These are phyloP conservation scores for Ilyonectria destructans DNA, from an alignment of 2,329 filamentous ascomycete genomes.

Conservation along the genomic window DNA sequence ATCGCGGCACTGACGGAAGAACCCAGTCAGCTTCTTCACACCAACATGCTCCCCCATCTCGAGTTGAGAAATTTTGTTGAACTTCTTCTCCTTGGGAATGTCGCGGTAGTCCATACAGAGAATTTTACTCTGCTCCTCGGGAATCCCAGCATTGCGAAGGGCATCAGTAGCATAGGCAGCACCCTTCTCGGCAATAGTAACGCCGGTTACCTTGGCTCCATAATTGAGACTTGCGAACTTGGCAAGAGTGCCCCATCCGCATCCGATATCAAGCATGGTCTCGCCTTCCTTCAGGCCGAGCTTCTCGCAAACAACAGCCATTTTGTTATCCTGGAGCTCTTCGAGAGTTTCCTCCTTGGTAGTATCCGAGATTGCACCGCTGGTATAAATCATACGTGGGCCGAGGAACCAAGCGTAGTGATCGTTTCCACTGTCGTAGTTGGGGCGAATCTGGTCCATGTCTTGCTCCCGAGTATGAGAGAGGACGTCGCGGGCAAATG, in stretches of 20 bases:
- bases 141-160: constrained; percentile 82
- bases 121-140: constrained; percentile 88
- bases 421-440: constrained; percentile 96
- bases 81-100: constrained; percentile 81
- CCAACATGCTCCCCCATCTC: constrained; percentile 99
- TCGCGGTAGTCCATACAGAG: constrained; percentile 97
- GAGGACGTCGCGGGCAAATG: constrained; percentile 88
- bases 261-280: constrained; percentile 90
- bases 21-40: constrained; percentile 84
- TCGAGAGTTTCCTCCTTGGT: constrained; percentile 91
- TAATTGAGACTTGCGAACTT: constrained; percentile 93
- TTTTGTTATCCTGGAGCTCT: constrained; percentile 96
- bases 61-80: constrained; percentile 95
- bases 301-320: constrained; percentile 94
- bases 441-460: constrained; percentile 94
- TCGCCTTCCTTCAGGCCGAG: constrained; percentile 86
- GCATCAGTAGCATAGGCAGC: constrained; percentile 94
- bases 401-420: constrained; percentile 98
- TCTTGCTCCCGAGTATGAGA: constrained; percentile 93
- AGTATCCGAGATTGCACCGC: constrained; percentile 89
- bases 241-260: constrained; percentile 94
- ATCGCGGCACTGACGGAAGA: constrained; percentile 88
- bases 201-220: constrained; percentile 85
- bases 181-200: constrained; percentile 94
- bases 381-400: constrained; percentile 97